A percentile compares a stretch with the other conserved stretches of the same genome.
These are phyloP conservation scores for Hygrophorus russula DNA, from an alignment of 768 basidiomycete genomes.

Conservation along the genomic window DNA sequence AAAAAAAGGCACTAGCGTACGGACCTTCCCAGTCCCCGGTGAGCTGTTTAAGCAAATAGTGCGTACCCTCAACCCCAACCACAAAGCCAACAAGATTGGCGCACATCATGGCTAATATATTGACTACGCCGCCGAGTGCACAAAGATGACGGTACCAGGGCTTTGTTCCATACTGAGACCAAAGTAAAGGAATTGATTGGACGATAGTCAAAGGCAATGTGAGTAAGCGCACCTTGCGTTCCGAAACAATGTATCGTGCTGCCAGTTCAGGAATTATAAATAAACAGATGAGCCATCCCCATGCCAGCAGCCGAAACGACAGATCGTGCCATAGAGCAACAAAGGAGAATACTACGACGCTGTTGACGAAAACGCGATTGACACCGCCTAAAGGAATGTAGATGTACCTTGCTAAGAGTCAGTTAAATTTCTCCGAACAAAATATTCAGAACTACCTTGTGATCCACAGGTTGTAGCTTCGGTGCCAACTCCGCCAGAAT, in stretches of 20 bases:
- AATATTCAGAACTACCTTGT: conserved; percentile 44
- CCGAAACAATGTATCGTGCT: conserved; percentile 49
- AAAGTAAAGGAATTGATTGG: conserved; percentile 4
- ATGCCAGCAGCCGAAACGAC: conserved; percentile 75
- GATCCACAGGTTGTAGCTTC: conserved; percentile 94
- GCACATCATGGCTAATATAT: conserved; percentile 79
- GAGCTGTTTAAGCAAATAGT: conserved; percentile 53
- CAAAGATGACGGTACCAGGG: conserved; percentile 83
- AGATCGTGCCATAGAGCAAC: conserved; percentile 98
- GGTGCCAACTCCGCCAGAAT: conserved; percentile 96
- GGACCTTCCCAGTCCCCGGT: conserved; percentile 58
- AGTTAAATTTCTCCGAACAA: not conserved
- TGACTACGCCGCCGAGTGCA: conserved; percentile 73
- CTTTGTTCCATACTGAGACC: conserved; percentile 45
- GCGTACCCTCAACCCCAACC: conserved; percentile 71
- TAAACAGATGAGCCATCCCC: conserved; percentile 92
- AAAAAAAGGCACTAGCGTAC: conserved; percentile 5
- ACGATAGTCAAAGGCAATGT: not conserved
- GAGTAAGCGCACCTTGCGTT: conserved; percentile 40
- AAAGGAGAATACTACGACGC: conserved; percentile 81
- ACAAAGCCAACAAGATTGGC: conserved; percentile 97
- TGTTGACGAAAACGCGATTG: conserved; percentile 43
- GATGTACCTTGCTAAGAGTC: conserved; percentile 54
- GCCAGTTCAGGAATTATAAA: conserved; percentile 84
- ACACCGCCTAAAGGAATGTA: conserved; percentile 87